Conservation (phyloP, 352 stramenopile genomes). For the Pythium oligandrum region DNA sequence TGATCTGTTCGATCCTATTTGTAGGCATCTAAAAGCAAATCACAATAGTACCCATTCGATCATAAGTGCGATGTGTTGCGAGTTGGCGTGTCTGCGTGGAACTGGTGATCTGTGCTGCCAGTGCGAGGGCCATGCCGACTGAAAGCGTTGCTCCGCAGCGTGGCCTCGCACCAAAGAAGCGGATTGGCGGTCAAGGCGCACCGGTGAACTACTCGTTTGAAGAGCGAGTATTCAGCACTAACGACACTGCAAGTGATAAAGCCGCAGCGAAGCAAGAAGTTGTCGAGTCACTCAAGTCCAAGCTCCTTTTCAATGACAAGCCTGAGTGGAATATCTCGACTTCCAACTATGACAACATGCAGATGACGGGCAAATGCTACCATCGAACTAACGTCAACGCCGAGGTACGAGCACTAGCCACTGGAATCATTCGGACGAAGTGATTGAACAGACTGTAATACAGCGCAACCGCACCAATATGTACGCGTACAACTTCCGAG, state of each 20-base stretch:
- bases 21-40: no score
- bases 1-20: no score
- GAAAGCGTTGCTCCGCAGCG: not conserved
- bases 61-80: no score
- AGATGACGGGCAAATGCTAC: conserved; percentile 69
- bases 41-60: no score
- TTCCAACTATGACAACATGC: conserved; percentile 71
- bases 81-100: no score
- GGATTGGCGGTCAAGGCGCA: conserved; percentile 53
- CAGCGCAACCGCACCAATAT: conserved; percentile 74
- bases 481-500: conserved; percentile 84
- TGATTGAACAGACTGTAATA: not conserved
- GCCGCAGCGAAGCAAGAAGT: conserved; percentile 55
- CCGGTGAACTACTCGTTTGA: conserved; percentile 67
- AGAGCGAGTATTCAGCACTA: conserved; percentile 65
- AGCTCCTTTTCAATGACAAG: conserved; percentile 49
- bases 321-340: conserved; percentile 57
- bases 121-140: no score
- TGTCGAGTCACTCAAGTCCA: conserved; percentile 52
- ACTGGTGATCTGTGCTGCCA: no score
- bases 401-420: conserved; percentile 30
- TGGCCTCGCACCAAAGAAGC: conserved; percentile 35
- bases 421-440: not conserved
- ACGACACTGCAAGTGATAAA: conserved; percentile 56
- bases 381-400: conserved; percentile 73